Percentiles rank a stretch among this genome's conserved stretches.
Evolutionary conservation across 108 stramenopile species (phyloP).

Genomic region (Nitzschia sp.): DNA sequence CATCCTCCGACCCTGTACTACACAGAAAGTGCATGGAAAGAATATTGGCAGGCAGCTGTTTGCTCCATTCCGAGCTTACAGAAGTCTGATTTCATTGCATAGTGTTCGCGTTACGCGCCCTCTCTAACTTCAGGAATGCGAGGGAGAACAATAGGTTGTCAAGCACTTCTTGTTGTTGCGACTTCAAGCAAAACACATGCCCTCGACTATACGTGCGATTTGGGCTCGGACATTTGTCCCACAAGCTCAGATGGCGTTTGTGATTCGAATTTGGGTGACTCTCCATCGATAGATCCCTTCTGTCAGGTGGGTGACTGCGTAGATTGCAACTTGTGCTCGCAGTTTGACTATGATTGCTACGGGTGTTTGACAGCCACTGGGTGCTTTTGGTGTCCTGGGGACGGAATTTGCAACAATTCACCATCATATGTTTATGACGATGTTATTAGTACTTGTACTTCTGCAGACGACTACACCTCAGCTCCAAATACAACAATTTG

Average conservation of each 20-base stretch:
- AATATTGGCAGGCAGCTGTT: too few relatives aligned
- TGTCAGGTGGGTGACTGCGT: conserved; percentile 20
- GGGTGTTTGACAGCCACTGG: conserved; percentile 15
- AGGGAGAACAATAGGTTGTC: too few relatives aligned
- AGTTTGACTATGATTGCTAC: conserved; percentile 25
- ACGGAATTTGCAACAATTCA: conserved; percentile 24
- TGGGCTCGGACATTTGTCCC: neutral
- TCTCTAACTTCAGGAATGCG: too few relatives aligned
- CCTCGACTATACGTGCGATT: conserved; percentile 11
- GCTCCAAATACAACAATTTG: conserved; percentile 1
- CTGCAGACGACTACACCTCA: conserved; percentile 11
- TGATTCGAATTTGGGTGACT: neutral
- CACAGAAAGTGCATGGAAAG: too few relatives aligned
- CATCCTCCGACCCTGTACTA: too few relatives aligned
- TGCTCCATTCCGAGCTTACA: too few relatives aligned
- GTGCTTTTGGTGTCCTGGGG: conserved; percentile 36
- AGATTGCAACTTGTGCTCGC: conserved; percentile 20
- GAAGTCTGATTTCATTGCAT: too few relatives aligned
- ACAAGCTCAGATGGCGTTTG: conserved; percentile 5
- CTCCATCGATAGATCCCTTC: conserved; percentile 8
- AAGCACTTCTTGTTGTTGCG: too few relatives aligned
- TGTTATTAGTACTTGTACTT: neutral
- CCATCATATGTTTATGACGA: conserved; percentile 9
- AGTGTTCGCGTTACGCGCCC: too few relatives aligned
- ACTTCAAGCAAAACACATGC: neutral